Evolutionary conservation across 345 rosid species (phyloP).

Genomic region (Balakata baccata): DNA sequence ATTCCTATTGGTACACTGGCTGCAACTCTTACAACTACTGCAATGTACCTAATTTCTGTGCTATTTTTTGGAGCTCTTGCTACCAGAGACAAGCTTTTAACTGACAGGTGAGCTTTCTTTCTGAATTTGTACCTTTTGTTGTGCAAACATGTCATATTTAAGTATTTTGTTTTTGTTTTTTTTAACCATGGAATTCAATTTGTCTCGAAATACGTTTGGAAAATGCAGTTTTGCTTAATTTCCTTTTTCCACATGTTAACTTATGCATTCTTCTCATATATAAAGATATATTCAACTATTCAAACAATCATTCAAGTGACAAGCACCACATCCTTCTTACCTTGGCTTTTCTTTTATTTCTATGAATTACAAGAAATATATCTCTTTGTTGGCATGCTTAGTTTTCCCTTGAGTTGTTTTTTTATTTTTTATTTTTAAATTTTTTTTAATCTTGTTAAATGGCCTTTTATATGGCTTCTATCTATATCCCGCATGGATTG

Average conservation of each 20-base stretch:
- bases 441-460: too few relatives aligned
- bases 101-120: slow-evolving; percentile 63
- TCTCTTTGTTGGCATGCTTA: neutral
- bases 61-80: slow-evolving; percentile 87
- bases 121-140: neutral
- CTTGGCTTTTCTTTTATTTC: neutral
- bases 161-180: neutral
- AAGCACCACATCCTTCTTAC: neutral
- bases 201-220: neutral
- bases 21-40: slow-evolving; percentile 86
- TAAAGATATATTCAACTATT: neutral
- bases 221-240: neutral
- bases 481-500: neutral
- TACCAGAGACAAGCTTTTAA: slow-evolving; percentile 78
- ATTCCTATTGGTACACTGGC: slow-evolving; percentile 94
- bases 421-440: too few relatives aligned
- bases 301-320: neutral
- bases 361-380: too few relatives aligned
- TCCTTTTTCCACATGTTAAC: neutral
- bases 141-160: neutral
- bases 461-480: too few relatives aligned
- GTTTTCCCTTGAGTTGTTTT: neutral
- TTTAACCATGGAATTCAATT: neutral
- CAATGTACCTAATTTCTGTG: slow-evolving; percentile 70
- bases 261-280: neutral